Base-by-base conservation (phyloP, 441 rosid species). In the Croton setiger region DNA sequence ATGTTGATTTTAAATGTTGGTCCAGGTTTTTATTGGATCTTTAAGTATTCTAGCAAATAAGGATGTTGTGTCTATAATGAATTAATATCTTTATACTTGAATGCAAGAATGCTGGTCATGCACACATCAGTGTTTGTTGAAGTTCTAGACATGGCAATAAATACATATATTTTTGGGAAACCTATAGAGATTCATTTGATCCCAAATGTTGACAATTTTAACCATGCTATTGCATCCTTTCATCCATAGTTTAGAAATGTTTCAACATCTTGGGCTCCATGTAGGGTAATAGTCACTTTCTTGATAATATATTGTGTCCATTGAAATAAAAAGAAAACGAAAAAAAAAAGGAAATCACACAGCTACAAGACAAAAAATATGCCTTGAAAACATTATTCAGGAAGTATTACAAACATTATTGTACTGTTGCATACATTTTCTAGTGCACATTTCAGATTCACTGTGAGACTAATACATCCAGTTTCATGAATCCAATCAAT, bases 41-140 rank as follows among this genome's bases (percentile, higher is more conserved):
- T 60, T 12, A 39, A 23, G 69, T 2, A 64, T 13, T 20, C 60
- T 49, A 53, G 45, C 31, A 8, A 69, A n/a, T 23, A 61, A 60
- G 52, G 23, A 23, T 23, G n/a, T 15, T 10, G 45, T 47, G 3
- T 20, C 33, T 8, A 60, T 1, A 37, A 49, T 49, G 49, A 59
- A 69, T 14, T 27, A 51, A 36, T 48, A 37, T 8, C 58, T 58
- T 57, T 47, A 64, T 3, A 13, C 45, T 57, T 4, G 52, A 36
- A 41, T 14, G 66, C 66, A 17, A 39, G 44, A 35, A 51, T 61
- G 27, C 4, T 51, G 53, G 51, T 17, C 31, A 36, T 49, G 51
- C 61, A 54, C 57, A 52, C 23, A 47, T 35, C 35, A 35, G 5
- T 39, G 49, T 51, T 52, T 51, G 66, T 69, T 69, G 72, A 69